These are phyloP conservation scores for Mikania micrantha DNA, from an alignment of 129 eudicot species.

Conservation along the genomic window DNA sequence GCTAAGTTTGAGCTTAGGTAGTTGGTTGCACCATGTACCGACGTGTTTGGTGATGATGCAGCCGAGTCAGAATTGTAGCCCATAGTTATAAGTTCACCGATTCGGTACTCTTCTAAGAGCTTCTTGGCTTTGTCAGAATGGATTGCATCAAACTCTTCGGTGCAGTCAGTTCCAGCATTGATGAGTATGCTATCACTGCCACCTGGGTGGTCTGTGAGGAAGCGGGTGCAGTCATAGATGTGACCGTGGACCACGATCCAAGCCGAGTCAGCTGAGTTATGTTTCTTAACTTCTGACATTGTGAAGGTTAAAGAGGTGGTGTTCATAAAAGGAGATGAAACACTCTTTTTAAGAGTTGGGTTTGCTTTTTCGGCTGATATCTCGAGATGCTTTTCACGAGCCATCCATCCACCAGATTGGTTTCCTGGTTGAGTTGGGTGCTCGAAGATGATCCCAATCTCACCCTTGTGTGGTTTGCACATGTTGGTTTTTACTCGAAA, in stretches of 20 bases:
- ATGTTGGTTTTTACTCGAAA: constrained; percentile 81
- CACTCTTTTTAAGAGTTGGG: constrained; percentile 54
- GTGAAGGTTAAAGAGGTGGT: constrained; percentile 47
- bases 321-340: constrained; percentile 88
- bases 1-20: constrained; percentile 25
- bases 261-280: constrained; percentile 73
- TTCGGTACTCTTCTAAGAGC: constrained; percentile 58
- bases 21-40: constrained; percentile 66
- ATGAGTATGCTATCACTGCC: constrained; percentile 88
- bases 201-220: constrained; percentile 92
- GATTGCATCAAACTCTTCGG: constrained; percentile 92
- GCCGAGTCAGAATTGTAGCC: constrained; percentile 55
- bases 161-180: constrained; percentile 95
- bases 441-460: constrained; percentile 86
- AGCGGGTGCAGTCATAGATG: constrained; percentile 74
- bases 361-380: constrained; percentile 33
- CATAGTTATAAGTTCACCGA: constrained; percentile 67
- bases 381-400: constrained; percentile 64
- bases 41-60: constrained; percentile 59
- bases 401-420: constrained; percentile 99
- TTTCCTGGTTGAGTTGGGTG: constrained; percentile 98
- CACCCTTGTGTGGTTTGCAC: constrained; percentile 95
- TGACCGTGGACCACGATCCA: constrained; percentile 98
- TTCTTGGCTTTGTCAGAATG: constrained; percentile 90
- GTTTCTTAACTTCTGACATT: constrained; percentile 66